Percentiles rank a stretch among this genome's conserved stretches.
Conservation (phyloP, 192 early-diverging fungal genomes). For the Backusella australiensis region DNA sequence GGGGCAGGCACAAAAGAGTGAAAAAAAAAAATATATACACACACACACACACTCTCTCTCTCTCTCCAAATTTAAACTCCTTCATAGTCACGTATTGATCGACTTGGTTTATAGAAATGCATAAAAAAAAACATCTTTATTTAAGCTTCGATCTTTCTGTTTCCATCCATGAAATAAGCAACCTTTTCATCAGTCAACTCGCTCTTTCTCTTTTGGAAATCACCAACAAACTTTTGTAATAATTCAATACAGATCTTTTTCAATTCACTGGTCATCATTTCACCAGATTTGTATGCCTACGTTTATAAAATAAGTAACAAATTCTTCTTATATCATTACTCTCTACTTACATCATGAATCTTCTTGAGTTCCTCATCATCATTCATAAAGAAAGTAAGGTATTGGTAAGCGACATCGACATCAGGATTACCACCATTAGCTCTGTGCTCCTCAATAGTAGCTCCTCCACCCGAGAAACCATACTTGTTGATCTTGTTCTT, state of each 20-base stretch:
- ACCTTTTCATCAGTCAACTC: constrained; percentile 63
- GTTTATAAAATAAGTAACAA: not conserved
- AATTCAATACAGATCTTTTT: constrained; percentile 89
- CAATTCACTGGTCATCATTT: constrained; percentile 83
- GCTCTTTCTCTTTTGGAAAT: constrained; percentile 72
- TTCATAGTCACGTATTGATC: not conserved
- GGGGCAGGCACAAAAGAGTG: not conserved
- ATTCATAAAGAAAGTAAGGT: constrained; percentile 91
- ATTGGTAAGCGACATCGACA: constrained; percentile 95
- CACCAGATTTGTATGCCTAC: constrained; percentile 75
- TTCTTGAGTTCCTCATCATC: constrained; percentile 84
- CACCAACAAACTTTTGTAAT: constrained; percentile 71
- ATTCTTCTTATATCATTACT: not conserved
- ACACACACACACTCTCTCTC: not conserved
- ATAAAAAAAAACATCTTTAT: not conserved
- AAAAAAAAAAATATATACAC: not conserved
- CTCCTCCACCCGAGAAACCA: constrained; percentile 92
- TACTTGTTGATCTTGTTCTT: constrained; percentile 93
- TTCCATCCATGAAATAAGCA: constrained; percentile 62
- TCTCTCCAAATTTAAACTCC: not conserved
- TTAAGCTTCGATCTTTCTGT: constrained; percentile 33
- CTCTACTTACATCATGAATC: constrained; percentile 50
- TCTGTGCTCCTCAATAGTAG: constrained; percentile 81
- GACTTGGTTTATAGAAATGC: not conserved
- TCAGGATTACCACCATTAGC: constrained; percentile 86